A percentile compares a stretch with the other conserved stretches of the same genome.
Conservation (phyloP, 257 asterid genomes). For the Solanum stenotomum region DNA sequence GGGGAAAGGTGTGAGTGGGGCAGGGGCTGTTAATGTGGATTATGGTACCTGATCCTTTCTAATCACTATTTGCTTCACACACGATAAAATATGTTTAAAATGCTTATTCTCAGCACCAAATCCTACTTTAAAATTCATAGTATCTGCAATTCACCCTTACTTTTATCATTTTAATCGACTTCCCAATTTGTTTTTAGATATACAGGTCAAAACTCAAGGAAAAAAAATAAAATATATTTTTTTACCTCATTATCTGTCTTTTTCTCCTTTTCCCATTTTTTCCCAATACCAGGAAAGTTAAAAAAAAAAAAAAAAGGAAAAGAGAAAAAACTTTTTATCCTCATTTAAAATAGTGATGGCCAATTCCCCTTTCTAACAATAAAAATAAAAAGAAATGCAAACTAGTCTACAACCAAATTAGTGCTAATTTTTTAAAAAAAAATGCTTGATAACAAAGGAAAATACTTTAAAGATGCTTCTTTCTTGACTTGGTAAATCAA, state of each 20-base stretch:
- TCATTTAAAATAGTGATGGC: background rate
- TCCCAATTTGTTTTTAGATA: too few species aligned
- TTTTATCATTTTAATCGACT: background rate
- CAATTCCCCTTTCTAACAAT: background rate
- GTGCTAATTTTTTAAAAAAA: too few species aligned
- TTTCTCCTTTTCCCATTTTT: background rate
- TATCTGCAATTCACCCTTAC: background rate
- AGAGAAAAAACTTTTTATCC: background rate
- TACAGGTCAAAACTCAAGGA: background rate
- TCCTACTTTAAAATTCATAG: slow-evolving; percentile 14
- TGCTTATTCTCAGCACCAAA: slow-evolving; percentile 29
- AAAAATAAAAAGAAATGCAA: background rate
- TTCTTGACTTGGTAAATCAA: background rate
- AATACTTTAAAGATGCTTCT: background rate
- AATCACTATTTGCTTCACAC: slow-evolving; percentile 17
- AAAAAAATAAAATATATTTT: too few species aligned
- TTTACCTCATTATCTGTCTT: background rate
- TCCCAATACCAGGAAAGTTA: background rate
- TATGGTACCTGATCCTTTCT: slow-evolving; percentile 32
- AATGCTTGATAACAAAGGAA: background rate
- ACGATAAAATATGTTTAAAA: background rate
- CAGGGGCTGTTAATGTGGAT: slow-evolving; percentile 18
- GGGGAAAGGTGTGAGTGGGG: background rate
- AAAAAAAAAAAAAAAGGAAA: background rate
- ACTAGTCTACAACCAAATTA: background rate